phyloP scores from a whole-genome alignment of 2,329 filamentous ascomycete genomes.

The Aspergillus ruber region DNA sequence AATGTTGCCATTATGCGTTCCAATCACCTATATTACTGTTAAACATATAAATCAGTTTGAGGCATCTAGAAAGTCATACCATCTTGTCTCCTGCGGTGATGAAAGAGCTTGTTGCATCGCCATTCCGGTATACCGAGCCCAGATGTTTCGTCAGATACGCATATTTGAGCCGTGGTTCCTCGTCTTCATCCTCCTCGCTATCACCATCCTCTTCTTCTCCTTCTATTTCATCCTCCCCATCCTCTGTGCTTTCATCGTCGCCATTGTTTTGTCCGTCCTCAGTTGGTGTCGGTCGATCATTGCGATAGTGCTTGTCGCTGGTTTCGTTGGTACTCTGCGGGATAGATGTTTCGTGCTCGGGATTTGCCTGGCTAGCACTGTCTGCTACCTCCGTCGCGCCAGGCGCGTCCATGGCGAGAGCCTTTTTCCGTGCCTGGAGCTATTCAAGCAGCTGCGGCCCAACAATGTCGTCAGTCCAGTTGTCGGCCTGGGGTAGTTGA shows the following conservation, averaged over 20 bases:
- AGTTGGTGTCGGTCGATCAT: constrained; percentile 3
- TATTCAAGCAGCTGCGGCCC: constrained; percentile 6
- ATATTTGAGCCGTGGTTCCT: constrained; percentile 92
- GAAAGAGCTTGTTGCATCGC: constrained; percentile 88
- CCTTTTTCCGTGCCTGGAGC: constrained; percentile 20
- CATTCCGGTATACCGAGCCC: constrained; percentile 79
- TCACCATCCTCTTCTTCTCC: constrained; percentile 54
- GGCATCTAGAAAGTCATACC: constrained; percentile 48
- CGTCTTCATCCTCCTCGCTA: constrained; percentile 74
- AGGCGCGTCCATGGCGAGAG: constrained; percentile 34
- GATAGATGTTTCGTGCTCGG: constrained; percentile 12
- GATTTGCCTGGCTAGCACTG: constrained; percentile 14
- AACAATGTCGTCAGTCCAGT: neutral
- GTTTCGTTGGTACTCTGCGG: constrained; percentile 9
- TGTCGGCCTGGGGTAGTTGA: constrained; percentile 9
- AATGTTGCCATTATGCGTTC: constrained; percentile 94
- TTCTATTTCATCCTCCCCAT: constrained; percentile 21
- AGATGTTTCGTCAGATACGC: constrained; percentile 76
- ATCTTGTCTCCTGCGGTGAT: constrained; percentile 93
- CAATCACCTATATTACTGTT: constrained; percentile 61
- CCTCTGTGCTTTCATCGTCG: constrained; percentile 13
- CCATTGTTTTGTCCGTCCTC: constrained; percentile 6
- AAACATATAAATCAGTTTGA: constrained; percentile 20
- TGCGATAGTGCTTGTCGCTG: constrained; percentile 7
- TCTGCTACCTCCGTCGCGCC: constrained; percentile 24